These are phyloP conservation scores for Kalaharituber pfeilii DNA, from an alignment of 2,329 filamentous ascomycete species.

Conservation along the genomic window DNA sequence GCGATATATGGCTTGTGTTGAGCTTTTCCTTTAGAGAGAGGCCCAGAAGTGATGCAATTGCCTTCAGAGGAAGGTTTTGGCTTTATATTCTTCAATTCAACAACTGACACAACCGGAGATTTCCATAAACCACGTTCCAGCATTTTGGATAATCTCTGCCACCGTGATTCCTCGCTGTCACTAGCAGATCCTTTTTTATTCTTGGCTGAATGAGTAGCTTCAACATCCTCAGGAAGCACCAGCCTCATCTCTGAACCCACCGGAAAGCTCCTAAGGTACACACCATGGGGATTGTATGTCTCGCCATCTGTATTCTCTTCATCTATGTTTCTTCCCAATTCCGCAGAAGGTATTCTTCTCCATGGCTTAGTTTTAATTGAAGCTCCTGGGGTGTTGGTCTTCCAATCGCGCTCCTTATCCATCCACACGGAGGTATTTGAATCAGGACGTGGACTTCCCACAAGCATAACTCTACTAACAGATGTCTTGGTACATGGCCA, in stretches of 20 bases:
- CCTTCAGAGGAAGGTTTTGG: neutral
- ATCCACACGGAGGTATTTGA: neutral
- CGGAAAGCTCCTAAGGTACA: neutral
- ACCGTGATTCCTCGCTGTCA: neutral
- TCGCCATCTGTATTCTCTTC: neutral
- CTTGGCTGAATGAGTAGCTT: neutral
- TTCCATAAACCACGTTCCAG: neutral
- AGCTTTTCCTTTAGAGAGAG: too few species aligned
- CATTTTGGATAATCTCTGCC: neutral
- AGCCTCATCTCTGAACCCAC: neutral
- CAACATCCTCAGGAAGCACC: neutral
- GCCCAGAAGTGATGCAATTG: neutral
- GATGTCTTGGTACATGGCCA: neutral
- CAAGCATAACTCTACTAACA: neutral
- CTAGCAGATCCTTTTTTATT: neutral
- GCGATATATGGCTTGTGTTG: neutral
- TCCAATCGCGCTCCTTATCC: conserved; percentile 1
- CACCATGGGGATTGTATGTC: neutral
- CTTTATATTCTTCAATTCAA: neutral
- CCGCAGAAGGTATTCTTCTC: neutral
- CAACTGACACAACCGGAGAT: neutral
- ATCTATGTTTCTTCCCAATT: neutral
- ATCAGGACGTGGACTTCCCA: neutral
- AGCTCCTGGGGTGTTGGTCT: neutral
- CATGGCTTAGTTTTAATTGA: neutral